Evolutionary conservation across 257 asterid genomes (phyloP).

Genomic region (Gynochthodes officinalis): DNA sequence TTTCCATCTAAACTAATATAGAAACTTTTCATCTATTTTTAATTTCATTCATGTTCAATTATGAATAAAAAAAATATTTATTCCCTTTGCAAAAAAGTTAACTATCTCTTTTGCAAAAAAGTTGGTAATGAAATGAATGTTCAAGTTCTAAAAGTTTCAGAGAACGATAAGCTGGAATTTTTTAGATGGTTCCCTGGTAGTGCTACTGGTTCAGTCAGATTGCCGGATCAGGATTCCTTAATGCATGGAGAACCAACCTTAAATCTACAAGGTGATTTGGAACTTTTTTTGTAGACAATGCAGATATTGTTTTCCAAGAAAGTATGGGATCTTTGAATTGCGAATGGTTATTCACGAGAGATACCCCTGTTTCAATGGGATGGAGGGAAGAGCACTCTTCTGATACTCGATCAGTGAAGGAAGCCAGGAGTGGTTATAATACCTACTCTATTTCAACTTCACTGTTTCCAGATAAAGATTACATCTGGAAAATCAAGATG

Average conservation of each 20-base stretch:
- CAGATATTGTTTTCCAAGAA: neutral
- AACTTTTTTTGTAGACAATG: no score
- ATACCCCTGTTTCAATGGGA: no score
- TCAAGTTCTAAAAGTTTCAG: neutral
- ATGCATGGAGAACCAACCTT: neutral
- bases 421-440: neutral
- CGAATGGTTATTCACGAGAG: no score
- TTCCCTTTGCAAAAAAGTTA: no score
- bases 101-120: neutral
- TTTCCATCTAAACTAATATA: no score
- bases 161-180: neutral
- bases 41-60: no score
- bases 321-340: neutral
- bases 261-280: neutral
- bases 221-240: neutral
- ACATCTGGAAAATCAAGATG: no score
- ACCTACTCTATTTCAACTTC: neutral
- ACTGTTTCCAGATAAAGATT: neutral
- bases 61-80: no score
- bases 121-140: neutral
- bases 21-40: no score
- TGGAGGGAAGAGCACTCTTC: neutral
- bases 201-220: neutral
- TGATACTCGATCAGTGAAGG: neutral
- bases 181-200: neutral